Evolutionary conservation across 176 grass and related monocot species (phyloP).

Genomic region (Triticum timopheevii): DNA sequence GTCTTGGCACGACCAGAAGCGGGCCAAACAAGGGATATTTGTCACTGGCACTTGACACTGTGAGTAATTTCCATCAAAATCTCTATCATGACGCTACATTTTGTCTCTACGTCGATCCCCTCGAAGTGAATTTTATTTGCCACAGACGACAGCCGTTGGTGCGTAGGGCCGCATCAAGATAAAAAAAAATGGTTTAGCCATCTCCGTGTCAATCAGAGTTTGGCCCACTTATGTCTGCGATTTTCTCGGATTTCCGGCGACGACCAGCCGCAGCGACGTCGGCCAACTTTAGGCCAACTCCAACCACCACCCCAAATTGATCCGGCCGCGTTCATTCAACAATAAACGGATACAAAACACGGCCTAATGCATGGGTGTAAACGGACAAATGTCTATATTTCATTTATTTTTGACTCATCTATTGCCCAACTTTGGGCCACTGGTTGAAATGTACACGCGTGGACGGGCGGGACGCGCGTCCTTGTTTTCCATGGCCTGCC

Average conservation of each 20-base stretch:
- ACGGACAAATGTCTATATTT: too few relatives aligned
- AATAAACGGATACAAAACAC: too few relatives aligned
- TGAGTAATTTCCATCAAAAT: slow-evolving; percentile 22
- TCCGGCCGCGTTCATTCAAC: too few relatives aligned
- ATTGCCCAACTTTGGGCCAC: too few relatives aligned
- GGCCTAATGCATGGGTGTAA: too few relatives aligned
- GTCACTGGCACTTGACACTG: neutral
- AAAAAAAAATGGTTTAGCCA: neutral
- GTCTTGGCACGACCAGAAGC: slow-evolving; percentile 20
- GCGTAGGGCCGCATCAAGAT: neutral
- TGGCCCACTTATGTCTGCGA: neutral
- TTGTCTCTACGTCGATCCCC: neutral
- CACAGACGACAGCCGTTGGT: neutral
- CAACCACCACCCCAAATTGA: too few relatives aligned
- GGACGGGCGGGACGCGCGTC: too few relatives aligned
- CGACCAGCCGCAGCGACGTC: neutral
- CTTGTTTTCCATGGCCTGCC: too few relatives aligned
- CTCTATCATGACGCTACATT: slow-evolving; percentile 15
- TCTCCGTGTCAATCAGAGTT: neutral
- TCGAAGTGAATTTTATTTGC: neutral
- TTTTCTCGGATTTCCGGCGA: neutral
- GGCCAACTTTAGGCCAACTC: too few relatives aligned
- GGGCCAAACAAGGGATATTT: slow-evolving; percentile 6
- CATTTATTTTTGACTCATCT: too few relatives aligned
- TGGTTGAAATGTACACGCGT: too few relatives aligned